These are phyloP conservation scores for Westerdykella ornata DNA, from an alignment of 2,329 filamentous ascomycete genomes.

Conservation along the genomic window DNA sequence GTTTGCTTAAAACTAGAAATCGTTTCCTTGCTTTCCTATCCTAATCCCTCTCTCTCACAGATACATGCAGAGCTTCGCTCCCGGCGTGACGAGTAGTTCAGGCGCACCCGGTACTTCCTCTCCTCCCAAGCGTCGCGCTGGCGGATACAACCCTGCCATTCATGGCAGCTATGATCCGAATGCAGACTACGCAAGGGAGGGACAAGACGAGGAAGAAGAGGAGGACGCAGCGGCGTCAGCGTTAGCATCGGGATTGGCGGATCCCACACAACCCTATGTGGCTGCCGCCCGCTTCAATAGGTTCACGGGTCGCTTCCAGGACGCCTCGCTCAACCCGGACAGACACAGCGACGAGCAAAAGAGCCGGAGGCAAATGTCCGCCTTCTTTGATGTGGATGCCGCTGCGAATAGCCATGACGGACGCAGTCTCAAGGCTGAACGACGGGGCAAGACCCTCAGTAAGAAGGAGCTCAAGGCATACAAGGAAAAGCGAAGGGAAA, in stretches of 20 bases:
- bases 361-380: slow-evolving; percentile 78
- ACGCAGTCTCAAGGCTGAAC: slow-evolving; percentile 82
- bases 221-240: slow-evolving; percentile 22
- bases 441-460: slow-evolving; percentile 72
- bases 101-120: slow-evolving; percentile 30
- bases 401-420: slow-evolving; percentile 88
- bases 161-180: slow-evolving; percentile 95
- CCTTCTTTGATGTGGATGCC: slow-evolving; percentile 92
- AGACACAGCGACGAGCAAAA: slow-evolving; percentile 83
- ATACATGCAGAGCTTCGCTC: slow-evolving; percentile 17
- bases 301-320: slow-evolving; percentile 79
- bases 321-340: slow-evolving; percentile 59
- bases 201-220: slow-evolving; percentile 38
- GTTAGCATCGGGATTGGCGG: slow-evolving; percentile 15
- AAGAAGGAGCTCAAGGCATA: slow-evolving; percentile 84
- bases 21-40: slow-evolving; percentile 18
- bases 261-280: slow-evolving; percentile 48
- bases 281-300: slow-evolving; percentile 79
- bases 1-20: slow-evolving; percentile 29
- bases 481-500: slow-evolving; percentile 80
- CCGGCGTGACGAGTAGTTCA: slow-evolving; percentile 24
- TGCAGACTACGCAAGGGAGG: slow-evolving; percentile 71
- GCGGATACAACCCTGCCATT: slow-evolving; percentile 91
- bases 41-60: slow-evolving; percentile 28
- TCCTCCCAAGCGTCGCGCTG: slow-evolving; percentile 43